These are phyloP conservation scores for Phytomonas sp. DNA, from an alignment of 208 protist genomes.

Conservation along the genomic window DNA sequence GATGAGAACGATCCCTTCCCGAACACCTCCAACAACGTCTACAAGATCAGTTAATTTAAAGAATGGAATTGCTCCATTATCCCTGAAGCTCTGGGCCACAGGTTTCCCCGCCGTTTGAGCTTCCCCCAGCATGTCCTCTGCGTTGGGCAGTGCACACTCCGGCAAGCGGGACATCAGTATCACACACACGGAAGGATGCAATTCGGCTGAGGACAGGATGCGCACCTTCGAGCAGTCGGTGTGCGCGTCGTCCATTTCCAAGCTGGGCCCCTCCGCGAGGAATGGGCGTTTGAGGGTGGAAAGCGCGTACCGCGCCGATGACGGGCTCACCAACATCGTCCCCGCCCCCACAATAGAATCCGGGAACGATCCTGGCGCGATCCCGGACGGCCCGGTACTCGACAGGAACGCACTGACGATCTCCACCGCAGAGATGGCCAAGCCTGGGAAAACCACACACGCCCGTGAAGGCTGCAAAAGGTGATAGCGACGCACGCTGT, in stretches of 20 bases:
- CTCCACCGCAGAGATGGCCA: constrained; percentile 32
- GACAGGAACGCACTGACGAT: constrained; percentile 14
- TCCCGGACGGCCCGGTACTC: neutral
- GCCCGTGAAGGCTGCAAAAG: constrained; percentile 7
- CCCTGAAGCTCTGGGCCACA: neutral
- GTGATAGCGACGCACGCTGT: constrained; percentile 7
- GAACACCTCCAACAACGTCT: constrained; percentile 5
- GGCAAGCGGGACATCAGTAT: constrained; percentile 38
- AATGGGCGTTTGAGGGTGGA: no score
- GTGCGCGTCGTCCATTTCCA: constrained; percentile 6
- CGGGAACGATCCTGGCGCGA: neutral
- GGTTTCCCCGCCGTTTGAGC: no score
- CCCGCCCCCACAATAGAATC: constrained; percentile 12
- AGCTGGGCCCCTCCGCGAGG: no score
- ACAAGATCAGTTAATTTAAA: neutral
- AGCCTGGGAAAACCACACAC: constrained; percentile 26
- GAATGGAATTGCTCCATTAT: constrained; percentile 4
- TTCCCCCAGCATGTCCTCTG: neutral
- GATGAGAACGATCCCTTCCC: constrained; percentile 27
- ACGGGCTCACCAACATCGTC: constrained; percentile 19
- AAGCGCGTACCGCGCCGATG: neutral
- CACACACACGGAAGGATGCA: constrained; percentile 22
- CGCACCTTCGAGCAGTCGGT: constrained; percentile 8
- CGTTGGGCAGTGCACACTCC: neutral
- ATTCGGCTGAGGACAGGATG: constrained; percentile 8